phyloP scores from a whole-genome alignment of 139 green algal species.

The Chlamydomonas eustigma region DNA sequence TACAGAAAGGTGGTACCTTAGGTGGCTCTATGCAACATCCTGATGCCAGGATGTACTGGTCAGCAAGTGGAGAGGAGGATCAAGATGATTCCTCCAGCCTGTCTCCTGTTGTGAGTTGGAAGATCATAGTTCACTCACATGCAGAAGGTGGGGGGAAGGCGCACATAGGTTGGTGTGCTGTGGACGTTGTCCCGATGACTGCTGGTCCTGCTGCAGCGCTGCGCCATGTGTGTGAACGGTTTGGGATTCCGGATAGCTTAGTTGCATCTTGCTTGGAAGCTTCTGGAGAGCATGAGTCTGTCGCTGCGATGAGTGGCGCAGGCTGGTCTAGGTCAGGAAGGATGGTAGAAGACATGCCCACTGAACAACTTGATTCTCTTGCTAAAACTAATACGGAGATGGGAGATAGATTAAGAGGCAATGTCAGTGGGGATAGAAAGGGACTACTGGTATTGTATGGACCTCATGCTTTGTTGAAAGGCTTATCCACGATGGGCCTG shows the following conservation, averaged over 20 bases:
- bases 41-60: slow-evolving; percentile 17
- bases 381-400: no score
- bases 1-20: not conserved
- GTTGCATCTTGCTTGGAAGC: not conserved
- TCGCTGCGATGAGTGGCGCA: not conserved
- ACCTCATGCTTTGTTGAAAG: no score
- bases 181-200: not conserved
- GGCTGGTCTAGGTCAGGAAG: not conserved
- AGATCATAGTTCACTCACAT: not conserved
- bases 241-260: not conserved
- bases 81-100: not conserved
- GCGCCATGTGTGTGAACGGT: not conserved
- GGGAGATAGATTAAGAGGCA: no score
- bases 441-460: no score
- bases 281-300: not conserved
- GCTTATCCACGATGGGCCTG: no score
- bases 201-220: not conserved
- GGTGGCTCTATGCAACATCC: not conserved
- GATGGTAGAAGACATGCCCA: no score
- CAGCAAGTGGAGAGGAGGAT: not conserved
- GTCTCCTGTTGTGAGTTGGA: not conserved
- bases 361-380: no score
- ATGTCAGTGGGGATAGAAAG: no score
- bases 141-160: not conserved
- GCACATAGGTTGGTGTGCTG: slow-evolving; percentile 3